phyloP scores from a whole-genome alignment of 1,139 yeast genomes.

The Yarrowia galli region DNA sequence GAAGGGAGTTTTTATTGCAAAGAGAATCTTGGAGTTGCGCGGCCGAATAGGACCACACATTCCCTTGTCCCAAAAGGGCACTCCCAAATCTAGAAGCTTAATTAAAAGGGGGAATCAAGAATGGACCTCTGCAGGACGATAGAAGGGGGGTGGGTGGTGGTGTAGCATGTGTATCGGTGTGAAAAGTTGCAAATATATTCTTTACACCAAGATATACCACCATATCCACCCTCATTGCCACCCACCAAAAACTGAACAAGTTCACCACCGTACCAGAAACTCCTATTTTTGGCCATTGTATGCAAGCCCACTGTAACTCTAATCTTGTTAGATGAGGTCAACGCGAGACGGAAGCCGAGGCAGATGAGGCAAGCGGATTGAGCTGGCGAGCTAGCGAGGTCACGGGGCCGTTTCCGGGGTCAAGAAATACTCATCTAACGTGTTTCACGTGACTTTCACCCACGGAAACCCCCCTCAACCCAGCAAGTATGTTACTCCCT shows the following conservation, averaged over 20 bases:
- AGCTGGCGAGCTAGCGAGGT: too few species aligned
- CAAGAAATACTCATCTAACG: neutral
- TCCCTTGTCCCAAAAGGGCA: slow-evolving; percentile 38
- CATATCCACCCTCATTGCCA: neutral
- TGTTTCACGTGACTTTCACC: neutral
- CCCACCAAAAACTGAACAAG: neutral
- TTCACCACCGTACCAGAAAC: neutral
- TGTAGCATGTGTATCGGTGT: too few species aligned
- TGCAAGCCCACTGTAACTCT: slow-evolving; percentile 16
- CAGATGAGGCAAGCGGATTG: neutral
- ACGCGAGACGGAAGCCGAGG: slow-evolving; percentile 32
- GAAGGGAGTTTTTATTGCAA: slow-evolving; percentile 14
- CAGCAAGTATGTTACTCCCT: neutral
- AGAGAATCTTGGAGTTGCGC: slow-evolving; percentile 9
- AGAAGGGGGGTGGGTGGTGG: too few species aligned
- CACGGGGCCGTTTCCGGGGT: too few species aligned
- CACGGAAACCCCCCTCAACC: neutral
- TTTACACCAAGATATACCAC: neutral
- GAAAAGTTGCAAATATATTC: too few species aligned
- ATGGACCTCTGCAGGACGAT: neutral
- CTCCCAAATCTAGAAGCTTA: neutral
- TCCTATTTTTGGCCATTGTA: slow-evolving; percentile 37
- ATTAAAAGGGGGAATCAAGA: slow-evolving; percentile 33
- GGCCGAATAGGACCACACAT: slow-evolving; percentile 37
- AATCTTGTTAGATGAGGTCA: slow-evolving; percentile 25